Base-by-base conservation (phyloP, 345 rosid species). In the Corchorus capsularis region DNA sequence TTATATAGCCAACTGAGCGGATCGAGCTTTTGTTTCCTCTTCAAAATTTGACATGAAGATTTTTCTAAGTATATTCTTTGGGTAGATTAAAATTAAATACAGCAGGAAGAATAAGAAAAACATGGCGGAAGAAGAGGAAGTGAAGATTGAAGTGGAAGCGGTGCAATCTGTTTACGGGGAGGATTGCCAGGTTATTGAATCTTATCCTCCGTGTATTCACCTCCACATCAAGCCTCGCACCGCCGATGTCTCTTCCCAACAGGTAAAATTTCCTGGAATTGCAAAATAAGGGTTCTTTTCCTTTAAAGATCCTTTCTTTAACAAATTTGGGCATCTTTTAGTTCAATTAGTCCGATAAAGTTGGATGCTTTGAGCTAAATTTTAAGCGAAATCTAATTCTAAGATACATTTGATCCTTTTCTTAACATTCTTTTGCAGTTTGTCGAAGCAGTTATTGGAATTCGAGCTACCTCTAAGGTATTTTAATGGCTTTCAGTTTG, bases 181-280 rank as follows among this genome's bases (percentile, higher is more conserved):
- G 46, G 95, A 94, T 39, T 91, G 93, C 80, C 78, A 81, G 8
- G 85, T 93, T 63, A 50, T 93, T 27, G 82, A 86, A 72, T 80
- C 87, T 2, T 84, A 78, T 73, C 97, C 98, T 78, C 98, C 94
- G 43, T 86, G 82, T 79, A 84, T 92, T 75, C 92, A 79, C 54
- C 82, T 94, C 78, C 89, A 72, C 70, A 78, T 90, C 82, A 88
- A 82, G 84, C 97, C 98, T 66, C 92, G 98, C 57, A 94, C 97
- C 12, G 97, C 95, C 79, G 95, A 93, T 79, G 81, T 93, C 84
- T 91, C 98, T 64, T 94, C 97, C 22, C 94, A 91, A 54, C 98
- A 91, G 98, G 98, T 94, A 62, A 3, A 32, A 53, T 50, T n/a
- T 57, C 4, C 45, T 55, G n/a, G 57, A 66, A 59, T 52, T 69